A percentile compares a stretch with the other conserved stretches of the same genome.
Evolutionary conservation across 2,329 filamentous ascomycete genomes (phyloP).

Genomic region (Canariomyces notabilis): DNA sequence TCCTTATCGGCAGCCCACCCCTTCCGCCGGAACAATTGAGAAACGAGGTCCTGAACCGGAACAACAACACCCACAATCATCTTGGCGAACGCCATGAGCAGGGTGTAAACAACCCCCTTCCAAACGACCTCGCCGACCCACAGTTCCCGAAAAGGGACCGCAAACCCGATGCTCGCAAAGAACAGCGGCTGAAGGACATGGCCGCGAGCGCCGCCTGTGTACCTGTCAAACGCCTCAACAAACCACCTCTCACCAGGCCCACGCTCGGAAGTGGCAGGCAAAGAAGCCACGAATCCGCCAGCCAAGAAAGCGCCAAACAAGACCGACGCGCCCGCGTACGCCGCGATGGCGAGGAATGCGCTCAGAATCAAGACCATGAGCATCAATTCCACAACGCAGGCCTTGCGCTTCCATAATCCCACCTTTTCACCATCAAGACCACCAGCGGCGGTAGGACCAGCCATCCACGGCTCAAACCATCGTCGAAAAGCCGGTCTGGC

Average conservation of each 20-base stretch:
- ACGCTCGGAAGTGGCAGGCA: constrained; percentile 4
- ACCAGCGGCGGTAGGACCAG: too few relatives aligned
- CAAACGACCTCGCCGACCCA: constrained; percentile 61
- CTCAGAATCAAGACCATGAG: constrained; percentile 17
- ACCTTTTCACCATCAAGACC: too few relatives aligned
- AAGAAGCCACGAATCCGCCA: constrained; percentile 18
- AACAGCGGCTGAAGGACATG: constrained; percentile 65
- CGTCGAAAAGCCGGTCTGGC: constrained; percentile 15
- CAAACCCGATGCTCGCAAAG: constrained; percentile 72
- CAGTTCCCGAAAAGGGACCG: constrained; percentile 68
- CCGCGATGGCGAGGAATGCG: constrained; percentile 20
- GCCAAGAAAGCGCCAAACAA: constrained; percentile 24
- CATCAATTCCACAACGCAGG: constrained; percentile 11
- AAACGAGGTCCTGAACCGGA: constrained; percentile 22
- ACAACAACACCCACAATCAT: constrained; percentile 54
- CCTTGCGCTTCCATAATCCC: not conserved
- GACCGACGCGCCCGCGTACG: constrained; percentile 23
- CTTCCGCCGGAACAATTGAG: not conserved
- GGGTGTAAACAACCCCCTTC: constrained; percentile 66
- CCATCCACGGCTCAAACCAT: not conserved
- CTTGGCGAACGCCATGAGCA: constrained; percentile 64
- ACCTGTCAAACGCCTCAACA: constrained; percentile 34
- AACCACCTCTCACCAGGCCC: not conserved
- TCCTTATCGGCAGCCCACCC: not conserved
- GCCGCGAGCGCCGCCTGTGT: constrained; percentile 37